phyloP scores from a whole-genome alignment of 345 rosid genomes.

The Stellera chamaejasme region DNA sequence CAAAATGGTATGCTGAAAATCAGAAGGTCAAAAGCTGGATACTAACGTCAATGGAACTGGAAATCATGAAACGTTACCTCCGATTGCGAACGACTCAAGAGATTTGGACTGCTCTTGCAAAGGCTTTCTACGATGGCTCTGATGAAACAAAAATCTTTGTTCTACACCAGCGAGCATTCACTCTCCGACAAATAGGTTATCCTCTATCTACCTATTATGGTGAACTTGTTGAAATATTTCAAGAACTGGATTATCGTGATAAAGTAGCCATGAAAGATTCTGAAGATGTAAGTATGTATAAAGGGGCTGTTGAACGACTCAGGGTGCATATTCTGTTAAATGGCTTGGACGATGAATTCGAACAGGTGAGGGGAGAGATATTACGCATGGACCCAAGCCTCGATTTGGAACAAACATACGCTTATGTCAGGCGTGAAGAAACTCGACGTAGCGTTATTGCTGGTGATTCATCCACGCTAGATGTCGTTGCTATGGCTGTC shows the following conservation, averaged over 20 bases:
- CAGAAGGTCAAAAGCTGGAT: background rate
- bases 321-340: background rate
- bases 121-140: conserved; percentile 2
- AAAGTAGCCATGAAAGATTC: conserved; percentile 1
- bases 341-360: no score
- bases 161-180: background rate
- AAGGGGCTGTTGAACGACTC: background rate
- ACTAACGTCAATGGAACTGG: background rate
- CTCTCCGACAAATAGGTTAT: background rate
- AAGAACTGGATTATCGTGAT: conserved; percentile 3
- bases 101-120: background rate
- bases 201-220: background rate
- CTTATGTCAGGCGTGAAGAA: background rate
- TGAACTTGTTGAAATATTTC: background rate
- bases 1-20: background rate
- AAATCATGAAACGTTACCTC: conserved; percentile 2
- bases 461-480: background rate
- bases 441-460: background rate
- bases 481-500: background rate
- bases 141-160: background rate
- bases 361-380: no score
- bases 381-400: background rate
- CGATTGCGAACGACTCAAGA: background rate
- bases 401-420: background rate
- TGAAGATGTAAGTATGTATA: background rate